Evolutionary conservation across 768 basidiomycete species (phyloP).

Genomic region (Lactifluus pinguis): DNA sequence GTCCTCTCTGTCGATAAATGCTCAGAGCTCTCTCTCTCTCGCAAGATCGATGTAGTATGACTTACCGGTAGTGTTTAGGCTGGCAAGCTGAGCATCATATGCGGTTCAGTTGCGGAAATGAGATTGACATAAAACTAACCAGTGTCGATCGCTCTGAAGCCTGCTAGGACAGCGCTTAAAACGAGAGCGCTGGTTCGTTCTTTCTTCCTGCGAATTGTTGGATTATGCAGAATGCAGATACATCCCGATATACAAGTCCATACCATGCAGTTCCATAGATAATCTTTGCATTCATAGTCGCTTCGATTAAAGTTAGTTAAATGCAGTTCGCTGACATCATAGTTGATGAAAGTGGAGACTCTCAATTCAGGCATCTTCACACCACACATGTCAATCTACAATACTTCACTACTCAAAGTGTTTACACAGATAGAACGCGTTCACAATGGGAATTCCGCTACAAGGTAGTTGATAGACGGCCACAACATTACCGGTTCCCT

Average conservation of each 20-base stretch:
- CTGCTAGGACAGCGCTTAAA: slow-evolving; percentile 59
- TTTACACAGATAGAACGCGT: not conserved
- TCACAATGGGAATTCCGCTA: not conserved
- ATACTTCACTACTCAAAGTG: not conserved
- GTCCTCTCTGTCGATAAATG: slow-evolving; percentile 34
- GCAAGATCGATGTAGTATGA: not conserved
- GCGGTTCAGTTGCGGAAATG: not conserved
- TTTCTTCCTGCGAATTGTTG: slow-evolving; percentile 53
- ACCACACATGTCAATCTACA: not conserved
- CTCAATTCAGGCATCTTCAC: not conserved
- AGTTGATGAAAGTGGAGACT: not conserved
- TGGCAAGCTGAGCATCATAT: slow-evolving; percentile 42
- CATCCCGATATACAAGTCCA: not conserved
- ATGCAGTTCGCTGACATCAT: not conserved
- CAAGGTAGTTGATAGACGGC: not conserved
- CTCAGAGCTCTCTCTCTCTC: not conserved
- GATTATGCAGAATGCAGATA: not conserved
- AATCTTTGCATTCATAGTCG: slow-evolving; percentile 32
- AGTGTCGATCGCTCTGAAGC: slow-evolving; percentile 80
- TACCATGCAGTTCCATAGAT: slow-evolving; percentile 61
- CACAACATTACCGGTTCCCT: not conserved
- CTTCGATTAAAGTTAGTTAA: not conserved
- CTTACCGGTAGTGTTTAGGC: slow-evolving; percentile 62
- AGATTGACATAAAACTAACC: slow-evolving; percentile 33
- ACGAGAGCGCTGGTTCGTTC: slow-evolving; percentile 61